Conservation (phyloP, 2,329 filamentous ascomycete genomes). For the Venturia pyrina region DNA sequence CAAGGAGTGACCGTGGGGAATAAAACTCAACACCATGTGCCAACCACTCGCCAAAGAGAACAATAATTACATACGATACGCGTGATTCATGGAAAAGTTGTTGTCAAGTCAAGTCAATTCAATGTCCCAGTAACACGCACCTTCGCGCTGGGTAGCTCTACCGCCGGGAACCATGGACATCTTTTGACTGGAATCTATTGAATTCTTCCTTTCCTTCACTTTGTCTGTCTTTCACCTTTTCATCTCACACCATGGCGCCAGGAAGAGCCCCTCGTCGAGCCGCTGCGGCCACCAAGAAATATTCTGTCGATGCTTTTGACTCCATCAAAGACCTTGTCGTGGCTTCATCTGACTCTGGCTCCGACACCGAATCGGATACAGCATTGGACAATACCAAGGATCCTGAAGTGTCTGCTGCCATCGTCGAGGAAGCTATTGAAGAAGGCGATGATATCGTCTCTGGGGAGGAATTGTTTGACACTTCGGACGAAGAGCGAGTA, state of each 20-base stretch:
- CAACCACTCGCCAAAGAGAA: not conserved
- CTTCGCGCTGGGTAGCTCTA: not conserved
- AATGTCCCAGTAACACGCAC: not conserved
- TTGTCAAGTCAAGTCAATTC: not conserved
- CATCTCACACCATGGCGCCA: not conserved
- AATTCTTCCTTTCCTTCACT: not conserved
- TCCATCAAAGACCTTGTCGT: constrained; percentile 8
- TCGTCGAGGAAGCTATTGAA: constrained; percentile 7
- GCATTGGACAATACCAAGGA: not conserved
- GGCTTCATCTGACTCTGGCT: not conserved
- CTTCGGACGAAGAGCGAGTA: constrained; percentile 2
- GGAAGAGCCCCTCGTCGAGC: not conserved
- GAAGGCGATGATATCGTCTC: constrained; percentile 3
- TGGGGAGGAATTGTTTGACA: not conserved
- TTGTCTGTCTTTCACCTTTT: too few species aligned
- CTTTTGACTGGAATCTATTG: not conserved
- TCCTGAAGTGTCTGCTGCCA: not conserved
- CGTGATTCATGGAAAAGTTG: not conserved
- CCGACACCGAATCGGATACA: not conserved
- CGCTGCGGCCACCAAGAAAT: constrained; percentile 6
- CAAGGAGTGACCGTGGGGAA: not conserved
- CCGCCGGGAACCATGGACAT: not conserved
- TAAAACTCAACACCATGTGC: not conserved
- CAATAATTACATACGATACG: not conserved
- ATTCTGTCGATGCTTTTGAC: constrained; percentile 7